These are phyloP conservation scores for Zopfochytrium polystomum DNA, from an alignment of 371 early-diverging fungal genomes.

Conservation along the genomic window DNA sequence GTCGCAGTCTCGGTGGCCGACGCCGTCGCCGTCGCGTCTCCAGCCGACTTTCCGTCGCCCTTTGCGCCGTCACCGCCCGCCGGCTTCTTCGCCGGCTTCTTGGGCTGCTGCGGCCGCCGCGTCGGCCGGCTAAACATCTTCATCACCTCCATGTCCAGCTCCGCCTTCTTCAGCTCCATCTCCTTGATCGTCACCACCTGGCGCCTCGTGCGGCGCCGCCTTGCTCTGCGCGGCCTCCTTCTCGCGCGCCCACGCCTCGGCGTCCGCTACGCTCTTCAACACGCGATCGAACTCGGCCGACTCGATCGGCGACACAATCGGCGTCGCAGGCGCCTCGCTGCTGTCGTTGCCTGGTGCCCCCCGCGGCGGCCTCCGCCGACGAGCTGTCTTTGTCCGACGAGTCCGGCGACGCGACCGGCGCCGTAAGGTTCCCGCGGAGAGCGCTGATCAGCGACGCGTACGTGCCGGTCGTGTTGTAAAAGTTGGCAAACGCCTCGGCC, in stretches of 20 bases:
- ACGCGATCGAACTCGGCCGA: conserved; percentile 37
- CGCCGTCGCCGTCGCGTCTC: conserved; percentile 13
- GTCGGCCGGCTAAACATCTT: too few relatives aligned
- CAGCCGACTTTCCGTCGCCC: not conserved
- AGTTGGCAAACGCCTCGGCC: conserved; percentile 54
- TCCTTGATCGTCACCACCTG: conserved; percentile 52
- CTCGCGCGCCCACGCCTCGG: conserved; percentile 62
- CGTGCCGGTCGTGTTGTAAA: conserved; percentile 28
- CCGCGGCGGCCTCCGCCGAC: too few relatives aligned
- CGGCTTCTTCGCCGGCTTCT: conserved; percentile 13
- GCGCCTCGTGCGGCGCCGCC: conserved; percentile 57
- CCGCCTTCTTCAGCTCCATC: conserved; percentile 18
- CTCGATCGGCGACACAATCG: conserved; percentile 58
- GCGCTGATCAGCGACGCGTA: conserved; percentile 3
- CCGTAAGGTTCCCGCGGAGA: conserved; percentile 4
- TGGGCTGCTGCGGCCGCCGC: conserved; percentile 45
- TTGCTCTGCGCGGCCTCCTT: conserved; percentile 61
- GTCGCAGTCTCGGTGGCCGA: conserved; percentile 13
- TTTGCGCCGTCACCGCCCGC: not conserved
- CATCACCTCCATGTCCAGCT: conserved; percentile 53
- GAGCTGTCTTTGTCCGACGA: too few relatives aligned
- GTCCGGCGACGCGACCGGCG: too few relatives aligned
- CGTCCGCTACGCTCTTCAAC: conserved; percentile 43
- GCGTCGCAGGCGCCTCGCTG: conserved; percentile 57
- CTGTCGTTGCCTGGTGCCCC: conserved; percentile 26